Evolutionary conservation across 352 stramenopile genomes (phyloP), one percentile per base, ranked within the genome.

Genomic region (Elongisporangium undulatum): DNA sequence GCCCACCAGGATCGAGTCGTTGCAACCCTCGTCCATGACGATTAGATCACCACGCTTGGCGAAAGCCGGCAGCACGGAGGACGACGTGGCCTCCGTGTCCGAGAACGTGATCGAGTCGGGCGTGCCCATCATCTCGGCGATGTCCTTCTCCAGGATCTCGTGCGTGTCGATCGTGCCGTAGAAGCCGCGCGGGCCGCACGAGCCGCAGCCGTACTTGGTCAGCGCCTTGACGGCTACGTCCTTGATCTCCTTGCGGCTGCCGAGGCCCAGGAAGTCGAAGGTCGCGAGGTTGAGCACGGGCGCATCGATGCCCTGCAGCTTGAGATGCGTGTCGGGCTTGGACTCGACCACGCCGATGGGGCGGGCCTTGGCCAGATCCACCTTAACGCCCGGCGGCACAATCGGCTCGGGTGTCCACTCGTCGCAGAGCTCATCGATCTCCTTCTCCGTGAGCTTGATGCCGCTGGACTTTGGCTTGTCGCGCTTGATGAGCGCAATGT

Each of bases 121-220:
- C 16, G 92, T 97, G 41, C 86, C 82, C 58, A 97, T 94, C 75
- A 98, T 98, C 24, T 86, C 61, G 1, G 95, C 77, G 49, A 99
- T 88, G 49, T 87, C 75, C 49, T 96, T 84, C 80, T 99, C 97
- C 9, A 99, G 67, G 26, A 84, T 84, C 69, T 92, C 82, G 58
- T 93, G 85, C 51, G 78, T 86, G 72, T 94, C 83, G 55, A 99
- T 99, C 19, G 97, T 99, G 24, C 97, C 97, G 74, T 99, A 99
- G 69, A 99, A 99, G 15, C 97, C 97, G 22, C 97, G 89, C 16
- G 97, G 97, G 34, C 97, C 97, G 63, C 97, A 99, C 24, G 89
- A 98, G 17, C 97, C 97, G 65, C 94, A 99, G 34, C 97, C 97
- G 70, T 99, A 99, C 60, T 96, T 96, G 57, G 90, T 86, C 24